Evolutionary conservation across 75 land plant genomes (phyloP).

Genomic region (Pseudotsuga menziesii): DNA sequence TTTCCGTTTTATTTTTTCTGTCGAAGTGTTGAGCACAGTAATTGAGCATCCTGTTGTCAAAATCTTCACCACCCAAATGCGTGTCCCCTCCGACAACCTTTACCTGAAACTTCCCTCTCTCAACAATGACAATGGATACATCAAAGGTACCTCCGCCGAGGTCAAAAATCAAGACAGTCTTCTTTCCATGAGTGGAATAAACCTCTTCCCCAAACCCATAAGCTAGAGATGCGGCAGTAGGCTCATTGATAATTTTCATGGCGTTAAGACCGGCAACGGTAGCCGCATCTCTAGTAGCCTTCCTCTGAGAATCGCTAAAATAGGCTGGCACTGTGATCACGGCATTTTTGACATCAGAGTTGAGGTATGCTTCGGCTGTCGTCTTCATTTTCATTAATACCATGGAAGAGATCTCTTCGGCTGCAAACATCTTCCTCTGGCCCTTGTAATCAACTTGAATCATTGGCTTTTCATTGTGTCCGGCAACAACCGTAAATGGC

Average conservation of each 20-base stretch:
- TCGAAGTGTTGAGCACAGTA: slow-evolving; percentile 26
- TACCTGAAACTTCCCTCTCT: slow-evolving; percentile 15
- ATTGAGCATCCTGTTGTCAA: slow-evolving; percentile 31
- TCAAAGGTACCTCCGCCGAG: slow-evolving; percentile 34
- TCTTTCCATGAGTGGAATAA: slow-evolving; percentile 9
- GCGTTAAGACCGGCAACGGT: slow-evolving; percentile 28
- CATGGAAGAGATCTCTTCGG: slow-evolving; percentile 37
- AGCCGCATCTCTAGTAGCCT: slow-evolving; percentile 34
- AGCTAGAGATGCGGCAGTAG: slow-evolving; percentile 35
- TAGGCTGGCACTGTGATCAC: slow-evolving; percentile 35
- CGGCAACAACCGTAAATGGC: slow-evolving; percentile 14
- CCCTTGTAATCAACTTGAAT: slow-evolving; percentile 11
- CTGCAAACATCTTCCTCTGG: slow-evolving; percentile 18
- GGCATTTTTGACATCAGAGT: slow-evolving; percentile 29
- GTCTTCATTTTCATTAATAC: slow-evolving; percentile 32
- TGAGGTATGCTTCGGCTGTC: slow-evolving; percentile 30
- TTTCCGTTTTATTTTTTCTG: slow-evolving; percentile 35
- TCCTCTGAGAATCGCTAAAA: slow-evolving; percentile 33
- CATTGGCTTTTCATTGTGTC: slow-evolving; percentile 15
- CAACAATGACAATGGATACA: slow-evolving; percentile 13
- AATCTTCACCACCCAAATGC: slow-evolving; percentile 34
- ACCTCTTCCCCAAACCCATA: slow-evolving; percentile 30
- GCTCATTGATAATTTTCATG: slow-evolving; percentile 40
- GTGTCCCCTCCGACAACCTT: slow-evolving; percentile 25
- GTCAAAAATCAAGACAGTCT: slow-evolving; percentile 30